Base-by-base conservation (phyloP, 768 basidiomycete species). In the Kwoniella heveanensis region DNA sequence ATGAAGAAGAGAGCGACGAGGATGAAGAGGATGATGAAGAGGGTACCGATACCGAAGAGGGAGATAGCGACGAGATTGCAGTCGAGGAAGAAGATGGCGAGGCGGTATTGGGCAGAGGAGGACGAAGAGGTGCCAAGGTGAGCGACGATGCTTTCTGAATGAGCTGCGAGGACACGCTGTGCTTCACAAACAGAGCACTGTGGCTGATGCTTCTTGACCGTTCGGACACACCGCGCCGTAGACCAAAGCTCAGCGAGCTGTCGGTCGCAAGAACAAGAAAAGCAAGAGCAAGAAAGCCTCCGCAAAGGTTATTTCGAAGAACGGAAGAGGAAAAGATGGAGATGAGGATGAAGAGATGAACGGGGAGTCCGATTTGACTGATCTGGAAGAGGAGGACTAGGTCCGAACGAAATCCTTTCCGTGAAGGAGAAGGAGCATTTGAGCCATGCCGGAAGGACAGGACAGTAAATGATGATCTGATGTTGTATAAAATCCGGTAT, bases 81-180 rank as follows among this genome's bases (percentile, higher is more conserved):
- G 69, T 56, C 57, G 71, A 71, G 21, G 50, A n/a, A 10, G 56
- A 62, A 7, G 65, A 61, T 5, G 69, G 57, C 5, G 62, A 70
- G 17, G 60, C 27, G 13, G 70, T 74, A 25, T 27, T 74, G 29
- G 76, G 77, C 9, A 26, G 77, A 57, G 77, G 77, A 8, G 76
- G 76, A 13, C 64, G 59, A 32, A 48, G 77, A 21, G 70, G 71
- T 39, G 77, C 74, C 0, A 77, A 77, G 72, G 75, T 77, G 32
- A 64, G 68, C 65, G 22, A 24, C n/a, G 39, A 17, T 44, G 39
- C 39, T 44, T 22, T 32, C 46, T 22, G 13, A 21, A 7, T 39
- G 5, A 13, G 12, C 22, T 24, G 13, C 46, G 22, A 47, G 46
- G 8, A 13, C 9, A 9, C n/a, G n/a, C n/a, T 29, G 5, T 13